phyloP scores from a whole-genome alignment of 148 eudicot genomes.

The Heliamphora exappendiculata region DNA sequence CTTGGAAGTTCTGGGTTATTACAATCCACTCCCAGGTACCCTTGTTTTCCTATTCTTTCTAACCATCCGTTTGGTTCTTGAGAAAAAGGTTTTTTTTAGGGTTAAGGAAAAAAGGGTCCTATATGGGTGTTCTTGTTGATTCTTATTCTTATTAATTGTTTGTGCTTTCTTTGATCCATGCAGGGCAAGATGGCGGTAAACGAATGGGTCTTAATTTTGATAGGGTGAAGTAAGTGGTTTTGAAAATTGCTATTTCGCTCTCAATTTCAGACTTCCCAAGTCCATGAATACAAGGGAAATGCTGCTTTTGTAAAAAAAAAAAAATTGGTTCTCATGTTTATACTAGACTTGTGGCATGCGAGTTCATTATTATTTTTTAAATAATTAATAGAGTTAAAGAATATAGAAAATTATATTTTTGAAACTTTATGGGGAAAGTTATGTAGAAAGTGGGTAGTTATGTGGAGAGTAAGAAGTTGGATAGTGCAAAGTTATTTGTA shows the following conservation, averaged over 20 bases:
- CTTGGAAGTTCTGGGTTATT: constrained; percentile 82
- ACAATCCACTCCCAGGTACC: constrained; percentile 86
- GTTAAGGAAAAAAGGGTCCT: no score
- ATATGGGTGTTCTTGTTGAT: background rate
- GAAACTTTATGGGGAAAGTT: background rate
- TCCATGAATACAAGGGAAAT: background rate
- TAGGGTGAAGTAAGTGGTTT: constrained; percentile 72
- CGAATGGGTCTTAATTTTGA: constrained; percentile 94
- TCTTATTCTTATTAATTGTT: background rate
- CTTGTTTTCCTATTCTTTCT: no score
- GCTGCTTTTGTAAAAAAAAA: background rate
- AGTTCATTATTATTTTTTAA: background rate
- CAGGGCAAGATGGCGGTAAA: constrained; percentile 90
- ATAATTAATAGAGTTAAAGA: no score
- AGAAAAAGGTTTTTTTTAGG: no score
- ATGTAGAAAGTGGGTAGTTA: no score
- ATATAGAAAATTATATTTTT: no score
- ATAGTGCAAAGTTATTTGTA: no score
- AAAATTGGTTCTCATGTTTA: no score
- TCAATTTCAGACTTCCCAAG: background rate
- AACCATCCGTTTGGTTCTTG: no score
- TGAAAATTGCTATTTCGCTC: background rate
- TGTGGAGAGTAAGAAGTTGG: no score
- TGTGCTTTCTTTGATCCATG: constrained; percentile 18
- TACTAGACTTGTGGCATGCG: no score